Evolutionary conservation across 306 rosid genomes (phyloP).

Genomic region (Medicago arabica): DNA sequence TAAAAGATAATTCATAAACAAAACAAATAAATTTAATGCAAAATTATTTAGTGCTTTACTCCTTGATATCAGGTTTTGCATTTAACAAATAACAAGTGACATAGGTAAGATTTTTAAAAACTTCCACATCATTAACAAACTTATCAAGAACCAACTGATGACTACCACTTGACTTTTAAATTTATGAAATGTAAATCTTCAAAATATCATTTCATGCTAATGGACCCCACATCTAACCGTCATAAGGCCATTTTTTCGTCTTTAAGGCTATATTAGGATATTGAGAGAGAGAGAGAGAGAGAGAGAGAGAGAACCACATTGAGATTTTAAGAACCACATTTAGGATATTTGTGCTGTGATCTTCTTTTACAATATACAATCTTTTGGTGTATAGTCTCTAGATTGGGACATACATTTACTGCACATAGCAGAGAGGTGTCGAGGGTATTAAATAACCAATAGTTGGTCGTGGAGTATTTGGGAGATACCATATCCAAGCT

Average conservation of each 20-base stretch:
- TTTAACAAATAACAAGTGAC: constrained; percentile 22
- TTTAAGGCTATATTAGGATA: constrained; percentile 9
- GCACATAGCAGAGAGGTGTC: no score
- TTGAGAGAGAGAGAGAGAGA: no score
- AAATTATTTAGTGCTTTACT: constrained; percentile 15
- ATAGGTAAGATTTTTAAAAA: constrained; percentile 6
- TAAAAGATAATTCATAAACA: constrained; percentile 33
- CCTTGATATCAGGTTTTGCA: constrained; percentile 31
- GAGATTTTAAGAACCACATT: no score
- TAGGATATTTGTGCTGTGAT: no score
- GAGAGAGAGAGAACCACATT: no score
- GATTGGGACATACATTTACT: no score
- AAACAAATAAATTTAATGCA: neutral
- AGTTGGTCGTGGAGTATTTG: no score
- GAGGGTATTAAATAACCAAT: no score
- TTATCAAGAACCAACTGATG: neutral
- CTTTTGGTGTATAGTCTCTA: no score
- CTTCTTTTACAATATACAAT: no score
- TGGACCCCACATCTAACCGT: neutral
- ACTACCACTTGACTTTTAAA: constrained; percentile 16
- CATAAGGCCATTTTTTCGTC: neutral
- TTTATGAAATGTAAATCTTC: constrained; percentile 5
- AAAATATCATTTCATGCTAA: constrained; percentile 10
- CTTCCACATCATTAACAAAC: constrained; percentile 1
- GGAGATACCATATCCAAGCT: no score